phyloP scores from a whole-genome alignment of 768 basidiomycete species.

The Gautieria morchelliformis region DNA sequence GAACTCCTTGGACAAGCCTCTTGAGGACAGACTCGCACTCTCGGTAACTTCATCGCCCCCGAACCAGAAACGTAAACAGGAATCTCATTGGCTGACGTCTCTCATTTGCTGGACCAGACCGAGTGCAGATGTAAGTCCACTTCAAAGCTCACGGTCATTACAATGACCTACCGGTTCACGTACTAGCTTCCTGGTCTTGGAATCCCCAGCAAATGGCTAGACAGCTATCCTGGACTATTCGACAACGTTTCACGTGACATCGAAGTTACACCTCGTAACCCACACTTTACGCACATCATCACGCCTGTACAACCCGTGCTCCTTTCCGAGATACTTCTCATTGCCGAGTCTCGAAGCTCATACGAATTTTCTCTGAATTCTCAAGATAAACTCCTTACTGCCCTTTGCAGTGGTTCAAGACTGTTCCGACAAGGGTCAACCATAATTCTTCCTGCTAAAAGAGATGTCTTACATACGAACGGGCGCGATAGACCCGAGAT shows the following conservation, averaged over 20 bases:
- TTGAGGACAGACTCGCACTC: not conserved
- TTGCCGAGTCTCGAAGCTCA: conserved; percentile 40
- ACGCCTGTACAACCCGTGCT: conserved; percentile 19
- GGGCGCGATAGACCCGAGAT: not conserved
- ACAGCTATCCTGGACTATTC: conserved; percentile 1
- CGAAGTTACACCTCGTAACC: not conserved
- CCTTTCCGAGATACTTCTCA: conserved; percentile 43
- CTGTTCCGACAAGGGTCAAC: conserved; percentile 46
- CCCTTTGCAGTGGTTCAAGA: conserved; percentile 30
- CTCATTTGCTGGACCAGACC: conserved; percentile 6
- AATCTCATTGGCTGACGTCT: not conserved
- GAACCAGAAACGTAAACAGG: not conserved
- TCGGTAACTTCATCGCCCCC: not conserved
- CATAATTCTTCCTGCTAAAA: conserved; percentile 20
- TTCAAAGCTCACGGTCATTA: not conserved
- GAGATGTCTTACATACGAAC: not conserved
- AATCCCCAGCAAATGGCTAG: conserved; percentile 4
- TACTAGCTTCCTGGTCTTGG: conserved; percentile 2
- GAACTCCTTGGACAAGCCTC: not conserved
- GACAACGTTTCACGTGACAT: not conserved
- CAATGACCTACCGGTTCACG: not conserved
- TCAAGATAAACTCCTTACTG: conserved; percentile 29
- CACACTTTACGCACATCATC: not conserved
- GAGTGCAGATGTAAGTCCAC: not conserved
- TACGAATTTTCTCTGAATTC: conserved; percentile 33